Evolutionary conservation across 2,329 filamentous ascomycete species (phyloP).

Genomic region (Pseudogymnoascus sp.): DNA sequence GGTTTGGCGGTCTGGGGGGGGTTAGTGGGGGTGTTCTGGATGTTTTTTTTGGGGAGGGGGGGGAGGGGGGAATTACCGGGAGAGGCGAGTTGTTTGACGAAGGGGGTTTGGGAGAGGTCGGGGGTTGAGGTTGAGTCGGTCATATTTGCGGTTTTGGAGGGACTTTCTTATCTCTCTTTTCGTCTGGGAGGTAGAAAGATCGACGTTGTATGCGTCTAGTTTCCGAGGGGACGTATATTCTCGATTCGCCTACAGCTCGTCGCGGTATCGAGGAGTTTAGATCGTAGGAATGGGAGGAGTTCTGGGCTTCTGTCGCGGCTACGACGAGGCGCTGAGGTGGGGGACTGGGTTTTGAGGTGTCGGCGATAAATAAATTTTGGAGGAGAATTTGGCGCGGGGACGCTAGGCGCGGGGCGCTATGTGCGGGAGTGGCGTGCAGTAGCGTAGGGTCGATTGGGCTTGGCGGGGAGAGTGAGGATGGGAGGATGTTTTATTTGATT

Average conservation of each 20-base stretch:
- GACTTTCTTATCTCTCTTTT: background rate
- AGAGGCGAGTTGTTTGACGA: conserved; percentile 30
- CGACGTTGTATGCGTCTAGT: background rate
- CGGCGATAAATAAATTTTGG: conserved; percentile 11
- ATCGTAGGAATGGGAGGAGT: background rate
- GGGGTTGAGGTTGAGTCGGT: conserved; percentile 7
- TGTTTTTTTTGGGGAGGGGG: background rate
- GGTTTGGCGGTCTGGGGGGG: conserved; percentile 58
- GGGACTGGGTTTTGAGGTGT: background rate
- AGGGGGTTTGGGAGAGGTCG: conserved; percentile 26
- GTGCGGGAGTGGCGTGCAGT: conserved; percentile 7
- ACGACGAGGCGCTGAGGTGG: background rate
- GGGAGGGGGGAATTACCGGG: conserved; percentile 22
- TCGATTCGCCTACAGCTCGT: background rate
- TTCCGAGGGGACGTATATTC: background rate
- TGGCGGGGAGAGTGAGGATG: background rate
- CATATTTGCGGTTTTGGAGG: background rate
- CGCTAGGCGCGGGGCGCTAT: conserved; percentile 8
- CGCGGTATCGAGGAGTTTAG: background rate
- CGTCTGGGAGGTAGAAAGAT: background rate
- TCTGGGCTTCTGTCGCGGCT: conserved; percentile 7
- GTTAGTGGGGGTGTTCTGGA: background rate
- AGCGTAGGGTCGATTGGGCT: conserved; percentile 1
- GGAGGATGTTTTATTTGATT: background rate
- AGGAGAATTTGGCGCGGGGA: conserved; percentile 7